These are phyloP conservation scores for Teunomyces pallodes DNA, from an alignment of 805 yeast species.

Conservation along the genomic window DNA sequence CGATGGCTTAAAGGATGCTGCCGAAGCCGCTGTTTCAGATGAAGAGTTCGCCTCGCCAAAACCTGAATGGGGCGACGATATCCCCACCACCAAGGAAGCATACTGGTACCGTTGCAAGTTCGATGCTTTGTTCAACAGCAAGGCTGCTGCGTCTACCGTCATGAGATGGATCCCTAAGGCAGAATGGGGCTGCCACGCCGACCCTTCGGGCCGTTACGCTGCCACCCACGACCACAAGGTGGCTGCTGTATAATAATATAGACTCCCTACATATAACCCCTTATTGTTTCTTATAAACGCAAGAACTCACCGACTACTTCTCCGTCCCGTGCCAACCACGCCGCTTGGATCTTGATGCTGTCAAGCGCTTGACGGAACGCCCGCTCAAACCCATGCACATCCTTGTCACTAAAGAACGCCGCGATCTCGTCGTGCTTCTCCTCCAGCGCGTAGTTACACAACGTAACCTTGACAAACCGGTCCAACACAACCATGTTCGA, in stretches of 20 bases:
- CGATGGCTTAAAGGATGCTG: conserved; percentile 94
- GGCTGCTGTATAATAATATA: conserved; percentile 12
- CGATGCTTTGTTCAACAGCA: conserved; percentile 82
- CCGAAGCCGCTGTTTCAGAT: conserved; percentile 81
- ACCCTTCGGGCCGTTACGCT: conserved; percentile 97
- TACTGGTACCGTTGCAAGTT: conserved; percentile 98
- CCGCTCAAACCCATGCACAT: conserved; percentile 56
- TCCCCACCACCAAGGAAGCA: conserved; percentile 97
- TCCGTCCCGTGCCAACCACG: conserved; percentile 50
- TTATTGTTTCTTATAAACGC: conserved; percentile 1
- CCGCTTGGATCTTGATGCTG: conserved; percentile 45
- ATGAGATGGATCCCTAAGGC: conserved; percentile 99
- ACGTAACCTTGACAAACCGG: conserved; percentile 40
- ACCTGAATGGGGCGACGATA: conserved; percentile 93
- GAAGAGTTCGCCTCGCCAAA: conserved; percentile 89
- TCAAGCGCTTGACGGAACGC: conserved; percentile 57
- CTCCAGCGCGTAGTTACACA: conserved; percentile 37
- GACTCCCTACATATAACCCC: neutral
- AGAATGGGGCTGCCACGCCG: conserved; percentile 99
- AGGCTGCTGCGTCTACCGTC: conserved; percentile 93
- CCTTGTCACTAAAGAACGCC: conserved; percentile 44
- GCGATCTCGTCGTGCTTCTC: conserved; percentile 36
- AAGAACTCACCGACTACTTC: conserved; percentile 47
- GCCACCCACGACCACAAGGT: conserved; percentile 72
- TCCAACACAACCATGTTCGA: conserved; percentile 52